Percentiles rank a stretch among this genome's conserved stretches.
phyloP scores from a whole-genome alignment of 495 filamentous ascomycete species.

The Xylaria venustula region DNA sequence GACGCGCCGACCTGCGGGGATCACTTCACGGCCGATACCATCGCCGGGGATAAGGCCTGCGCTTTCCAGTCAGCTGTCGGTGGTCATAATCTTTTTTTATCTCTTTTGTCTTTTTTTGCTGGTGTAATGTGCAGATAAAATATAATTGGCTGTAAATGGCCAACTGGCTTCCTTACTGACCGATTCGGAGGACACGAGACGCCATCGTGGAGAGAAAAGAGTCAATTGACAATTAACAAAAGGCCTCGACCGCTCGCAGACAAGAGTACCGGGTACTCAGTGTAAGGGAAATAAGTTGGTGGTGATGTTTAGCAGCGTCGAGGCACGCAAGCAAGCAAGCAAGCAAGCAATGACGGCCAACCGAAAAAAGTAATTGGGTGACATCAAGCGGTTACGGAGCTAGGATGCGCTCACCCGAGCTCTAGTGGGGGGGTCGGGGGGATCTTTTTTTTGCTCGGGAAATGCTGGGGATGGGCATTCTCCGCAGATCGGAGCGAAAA shows the following conservation, averaged over 20 bases:
- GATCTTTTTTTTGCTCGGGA: background rate
- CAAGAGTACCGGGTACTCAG: background rate
- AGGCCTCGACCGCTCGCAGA: background rate
- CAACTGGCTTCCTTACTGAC: slow-evolving; percentile 33
- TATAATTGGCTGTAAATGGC: background rate
- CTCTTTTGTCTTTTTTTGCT: no score
- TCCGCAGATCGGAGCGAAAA: slow-evolving; percentile 7
- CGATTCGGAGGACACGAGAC: slow-evolving; percentile 59
- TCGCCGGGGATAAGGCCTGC: slow-evolving; percentile 94
- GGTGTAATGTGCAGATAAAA: no score
- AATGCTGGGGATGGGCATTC: background rate
- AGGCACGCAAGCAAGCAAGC: no score
- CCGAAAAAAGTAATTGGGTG: slow-evolving; percentile 3
- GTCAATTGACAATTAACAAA: slow-evolving; percentile 3
- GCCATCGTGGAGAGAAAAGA: slow-evolving; percentile 38
- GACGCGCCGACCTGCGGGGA: slow-evolving; percentile 86
- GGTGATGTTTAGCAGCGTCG: no score
- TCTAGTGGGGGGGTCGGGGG: background rate
- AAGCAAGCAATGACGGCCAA: background rate
- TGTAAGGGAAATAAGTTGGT: no score
- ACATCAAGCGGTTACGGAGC: slow-evolving; percentile 12
- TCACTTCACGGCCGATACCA: slow-evolving; percentile 97
- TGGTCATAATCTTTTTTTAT: background rate
- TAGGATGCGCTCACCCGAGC: background rate
- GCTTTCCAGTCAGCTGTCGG: background rate